phyloP scores from a whole-genome alignment of 495 filamentous ascomycete species.

The Penicillium waksmanii region DNA sequence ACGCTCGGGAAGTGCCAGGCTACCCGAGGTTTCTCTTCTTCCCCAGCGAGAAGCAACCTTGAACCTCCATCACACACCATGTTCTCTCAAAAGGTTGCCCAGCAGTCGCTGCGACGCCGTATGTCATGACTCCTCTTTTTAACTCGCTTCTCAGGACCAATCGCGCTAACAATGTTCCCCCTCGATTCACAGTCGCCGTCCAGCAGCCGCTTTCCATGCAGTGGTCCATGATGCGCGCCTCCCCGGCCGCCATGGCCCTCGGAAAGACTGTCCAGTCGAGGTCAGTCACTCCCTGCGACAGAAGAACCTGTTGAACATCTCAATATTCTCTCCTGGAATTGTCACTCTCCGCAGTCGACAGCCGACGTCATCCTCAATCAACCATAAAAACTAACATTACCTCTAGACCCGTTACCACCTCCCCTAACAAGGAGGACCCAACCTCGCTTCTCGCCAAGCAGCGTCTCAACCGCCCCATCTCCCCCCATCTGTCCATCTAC shows the following conservation, averaged over 20 bases:
- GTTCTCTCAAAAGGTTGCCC: constrained; percentile 66
- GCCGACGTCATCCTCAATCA: constrained; percentile 37
- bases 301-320: background rate
- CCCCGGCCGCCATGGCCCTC: constrained; percentile 53
- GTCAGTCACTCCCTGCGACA: constrained; percentile 38
- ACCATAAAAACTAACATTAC: constrained; percentile 20
- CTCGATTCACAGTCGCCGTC: constrained; percentile 47
- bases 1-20: constrained; percentile 1
- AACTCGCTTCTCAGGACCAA: background rate
- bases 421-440: constrained; percentile 60
- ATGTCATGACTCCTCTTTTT: constrained; percentile 35
- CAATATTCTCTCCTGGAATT: constrained; percentile 3
- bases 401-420: constrained; percentile 56
- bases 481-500: constrained; percentile 91
- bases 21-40: constrained; percentile 6
- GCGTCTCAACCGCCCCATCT: constrained; percentile 80
- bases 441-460: constrained; percentile 79
- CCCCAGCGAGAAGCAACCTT: background rate
- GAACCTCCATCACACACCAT: constrained; percentile 48
- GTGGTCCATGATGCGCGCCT: constrained; percentile 53
- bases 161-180: constrained; percentile 21
- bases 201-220: constrained; percentile 53
- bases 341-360: background rate
- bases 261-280: constrained; percentile 56
- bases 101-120: constrained; percentile 72